Evolutionary conservation across 352 stramenopile genomes (phyloP).

Genomic region (Globisporangium megalacanthum): DNA sequence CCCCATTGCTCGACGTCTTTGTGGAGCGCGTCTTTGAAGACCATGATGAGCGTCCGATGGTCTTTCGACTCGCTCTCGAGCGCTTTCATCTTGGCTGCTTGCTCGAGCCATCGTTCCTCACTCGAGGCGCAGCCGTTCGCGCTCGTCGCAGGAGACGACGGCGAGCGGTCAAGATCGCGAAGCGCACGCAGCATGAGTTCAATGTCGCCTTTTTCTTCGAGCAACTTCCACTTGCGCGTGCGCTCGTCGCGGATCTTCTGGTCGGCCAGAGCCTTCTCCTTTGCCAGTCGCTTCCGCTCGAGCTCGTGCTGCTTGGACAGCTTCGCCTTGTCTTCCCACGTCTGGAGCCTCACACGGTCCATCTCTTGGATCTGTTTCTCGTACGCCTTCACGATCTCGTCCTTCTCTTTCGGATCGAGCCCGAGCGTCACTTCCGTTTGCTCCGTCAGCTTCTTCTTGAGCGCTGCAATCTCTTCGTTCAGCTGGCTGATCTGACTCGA

Average conservation of each 20-base stretch:
- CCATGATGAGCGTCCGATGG: slow-evolving; percentile 69
- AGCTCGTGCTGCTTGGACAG: slow-evolving; percentile 84
- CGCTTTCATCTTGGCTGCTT: slow-evolving; percentile 46
- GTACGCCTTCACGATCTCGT: slow-evolving; percentile 84
- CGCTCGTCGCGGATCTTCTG: slow-evolving; percentile 78
- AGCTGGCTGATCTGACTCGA: slow-evolving; percentile 86
- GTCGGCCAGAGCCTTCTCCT: slow-evolving; percentile 73
- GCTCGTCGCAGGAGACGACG: slow-evolving; percentile 2
- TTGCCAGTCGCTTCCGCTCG: slow-evolving; percentile 74
- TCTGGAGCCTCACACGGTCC: slow-evolving; percentile 77
- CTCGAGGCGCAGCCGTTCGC: slow-evolving; percentile 14
- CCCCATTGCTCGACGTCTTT: slow-evolving; percentile 78
- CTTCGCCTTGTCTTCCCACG: slow-evolving; percentile 85
- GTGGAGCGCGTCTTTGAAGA: slow-evolving; percentile 76
- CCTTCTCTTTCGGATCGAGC: slow-evolving; percentile 79
- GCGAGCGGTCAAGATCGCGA: slow-evolving; percentile 43
- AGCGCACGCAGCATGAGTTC: slow-evolving; percentile 75
- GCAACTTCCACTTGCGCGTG: slow-evolving; percentile 76
- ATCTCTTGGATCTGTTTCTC: slow-evolving; percentile 90
- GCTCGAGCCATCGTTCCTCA: slow-evolving; percentile 55
- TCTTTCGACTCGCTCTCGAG: slow-evolving; percentile 76
- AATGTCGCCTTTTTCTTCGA: slow-evolving; percentile 80
- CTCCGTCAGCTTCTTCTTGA: slow-evolving; percentile 86
- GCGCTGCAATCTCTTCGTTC: slow-evolving; percentile 85
- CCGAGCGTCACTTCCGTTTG: slow-evolving; percentile 59